phyloP scores from a whole-genome alignment of 768 basidiomycete genomes.

The Sporobolomyces roseus region DNA sequence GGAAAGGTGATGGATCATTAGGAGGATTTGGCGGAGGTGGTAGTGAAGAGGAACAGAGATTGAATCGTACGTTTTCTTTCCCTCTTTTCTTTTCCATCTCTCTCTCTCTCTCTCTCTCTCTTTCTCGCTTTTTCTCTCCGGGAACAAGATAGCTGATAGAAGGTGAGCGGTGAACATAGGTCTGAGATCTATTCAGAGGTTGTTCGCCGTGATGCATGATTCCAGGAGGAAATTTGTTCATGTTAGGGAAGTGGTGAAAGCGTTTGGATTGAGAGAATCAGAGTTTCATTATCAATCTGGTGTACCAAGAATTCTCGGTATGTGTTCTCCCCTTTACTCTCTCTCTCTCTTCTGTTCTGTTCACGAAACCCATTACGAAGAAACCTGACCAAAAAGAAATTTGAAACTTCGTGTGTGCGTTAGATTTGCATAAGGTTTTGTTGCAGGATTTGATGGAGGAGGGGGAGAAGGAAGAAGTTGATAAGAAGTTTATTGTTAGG shows the following conservation, averaged over 20 bases:
- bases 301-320: background rate
- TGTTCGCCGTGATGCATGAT: slow-evolving; percentile 32
- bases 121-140: too few relatives aligned
- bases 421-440: too few relatives aligned
- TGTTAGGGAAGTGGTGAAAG: slow-evolving; percentile 21
- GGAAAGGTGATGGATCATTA: slow-evolving; percentile 4
- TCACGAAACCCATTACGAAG: background rate
- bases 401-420: too few relatives aligned
- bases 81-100: too few relatives aligned
- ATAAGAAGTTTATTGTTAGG: too few relatives aligned
- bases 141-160: too few relatives aligned
- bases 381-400: too few relatives aligned
- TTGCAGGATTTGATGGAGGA: background rate
- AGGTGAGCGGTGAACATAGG: background rate
- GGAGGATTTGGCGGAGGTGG: too few relatives aligned
- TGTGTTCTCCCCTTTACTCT: background rate
- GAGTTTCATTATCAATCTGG: background rate
- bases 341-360: background rate
- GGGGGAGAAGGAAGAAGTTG: background rate
- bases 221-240: slow-evolving; percentile 30
- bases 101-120: background rate
- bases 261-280: slow-evolving; percentile 13
- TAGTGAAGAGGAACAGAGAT: slow-evolving; percentile 13
- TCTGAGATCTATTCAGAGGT: slow-evolving; percentile 26
- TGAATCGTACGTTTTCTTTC: background rate